These are phyloP conservation scores for Papiliotrema laurentii DNA, from an alignment of 1,284 basidiomycete genomes.

Conservation along the genomic window DNA sequence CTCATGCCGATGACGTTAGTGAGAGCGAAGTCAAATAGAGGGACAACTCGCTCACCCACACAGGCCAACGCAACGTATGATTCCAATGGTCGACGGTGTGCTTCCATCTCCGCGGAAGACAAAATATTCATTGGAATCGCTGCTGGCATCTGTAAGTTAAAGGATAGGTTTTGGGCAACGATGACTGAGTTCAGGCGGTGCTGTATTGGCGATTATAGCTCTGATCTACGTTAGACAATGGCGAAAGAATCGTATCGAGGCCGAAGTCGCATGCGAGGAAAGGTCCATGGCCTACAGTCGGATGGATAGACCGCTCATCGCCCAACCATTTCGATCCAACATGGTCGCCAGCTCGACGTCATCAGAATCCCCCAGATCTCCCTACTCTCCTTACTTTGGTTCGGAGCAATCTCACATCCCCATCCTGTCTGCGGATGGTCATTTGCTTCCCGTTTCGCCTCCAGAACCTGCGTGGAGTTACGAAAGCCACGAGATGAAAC, in stretches of 20 bases:
- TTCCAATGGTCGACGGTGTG: slow-evolving; percentile 19
- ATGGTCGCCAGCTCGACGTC: not conserved
- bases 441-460: slow-evolving; percentile 27
- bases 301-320: not conserved
- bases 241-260: slow-evolving; percentile 4
- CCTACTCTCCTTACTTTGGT: not conserved
- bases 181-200: slow-evolving; percentile 10
- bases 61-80: no score
- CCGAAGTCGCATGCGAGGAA: slow-evolving; percentile 3
- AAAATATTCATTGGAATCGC: not conserved
- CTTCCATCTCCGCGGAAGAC: not conserved
- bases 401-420: slow-evolving; percentile 34
- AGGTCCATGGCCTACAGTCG: not conserved
- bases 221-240: slow-evolving; percentile 8
- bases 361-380: not conserved
- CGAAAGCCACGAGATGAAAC: not conserved
- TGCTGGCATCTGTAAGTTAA: not conserved
- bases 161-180: not conserved
- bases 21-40: no score
- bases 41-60: no score
- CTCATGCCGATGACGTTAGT: slow-evolving; percentile 12
- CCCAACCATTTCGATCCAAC: not conserved
- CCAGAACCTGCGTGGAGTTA: slow-evolving; percentile 12
- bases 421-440: slow-evolving; percentile 32
- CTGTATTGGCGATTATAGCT: slow-evolving; percentile 11